Evolutionary conservation across 768 basidiomycete genomes (phyloP).

Genomic region (Amyloporia xantha): DNA sequence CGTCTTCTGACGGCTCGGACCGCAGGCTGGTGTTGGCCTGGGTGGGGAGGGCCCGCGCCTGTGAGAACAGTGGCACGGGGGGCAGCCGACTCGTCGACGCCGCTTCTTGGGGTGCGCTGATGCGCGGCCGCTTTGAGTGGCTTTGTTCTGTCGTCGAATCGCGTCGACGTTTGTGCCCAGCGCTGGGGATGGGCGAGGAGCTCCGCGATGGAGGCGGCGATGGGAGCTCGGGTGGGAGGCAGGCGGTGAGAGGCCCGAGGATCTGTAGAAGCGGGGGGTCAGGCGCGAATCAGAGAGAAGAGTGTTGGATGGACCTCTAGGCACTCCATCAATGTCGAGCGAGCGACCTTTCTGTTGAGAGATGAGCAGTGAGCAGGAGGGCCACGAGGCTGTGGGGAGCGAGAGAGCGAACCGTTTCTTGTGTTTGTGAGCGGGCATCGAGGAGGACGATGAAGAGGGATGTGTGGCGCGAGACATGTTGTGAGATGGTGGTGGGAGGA

Average conservation of each 20-base stretch:
- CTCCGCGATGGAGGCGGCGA: constrained; percentile 39
- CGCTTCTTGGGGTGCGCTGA: constrained; percentile 25
- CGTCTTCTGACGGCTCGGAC: constrained; percentile 40
- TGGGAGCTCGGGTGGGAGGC: constrained; percentile 38
- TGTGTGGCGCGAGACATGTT: constrained; percentile 25
- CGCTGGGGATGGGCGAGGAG: constrained; percentile 30
- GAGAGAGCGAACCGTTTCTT: constrained; percentile 29
- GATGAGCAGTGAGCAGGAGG: constrained; percentile 9
- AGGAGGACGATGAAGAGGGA: constrained; percentile 16
- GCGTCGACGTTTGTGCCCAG: constrained; percentile 33
- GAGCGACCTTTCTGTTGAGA: constrained; percentile 18
- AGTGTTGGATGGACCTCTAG: constrained; percentile 28
- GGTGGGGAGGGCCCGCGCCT: constrained; percentile 23
- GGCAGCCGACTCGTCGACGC: constrained; percentile 21
- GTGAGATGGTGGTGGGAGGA: constrained; percentile 32
- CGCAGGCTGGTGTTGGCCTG: constrained; percentile 23
- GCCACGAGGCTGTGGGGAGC: constrained; percentile 18
- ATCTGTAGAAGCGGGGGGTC: constrained; percentile 25
- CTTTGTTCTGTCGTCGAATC: constrained; percentile 9
- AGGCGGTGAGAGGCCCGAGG: constrained; percentile 31
- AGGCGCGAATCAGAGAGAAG: constrained; percentile 12
- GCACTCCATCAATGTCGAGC: constrained; percentile 31
- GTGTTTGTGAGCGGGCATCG: constrained; percentile 20
- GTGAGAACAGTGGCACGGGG: constrained; percentile 22
- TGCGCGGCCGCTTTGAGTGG: constrained; percentile 23